Evolutionary conservation across 225 moss, liverwort and hornwort species (phyloP).

Genomic region (Pseudisothecium myosuroides): DNA sequence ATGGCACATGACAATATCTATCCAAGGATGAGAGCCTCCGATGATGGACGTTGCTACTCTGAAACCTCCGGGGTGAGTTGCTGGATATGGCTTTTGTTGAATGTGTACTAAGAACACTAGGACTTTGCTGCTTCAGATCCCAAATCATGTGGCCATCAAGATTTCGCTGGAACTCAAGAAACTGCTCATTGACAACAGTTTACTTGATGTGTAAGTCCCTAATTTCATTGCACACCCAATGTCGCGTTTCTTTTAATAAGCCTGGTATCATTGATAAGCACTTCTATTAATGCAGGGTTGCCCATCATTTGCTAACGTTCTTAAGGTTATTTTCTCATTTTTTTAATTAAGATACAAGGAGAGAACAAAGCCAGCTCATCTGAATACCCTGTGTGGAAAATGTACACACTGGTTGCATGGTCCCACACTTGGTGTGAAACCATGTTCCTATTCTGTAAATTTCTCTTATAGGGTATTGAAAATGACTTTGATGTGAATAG

Average conservation of each 20-base stretch:
- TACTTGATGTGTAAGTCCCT: conserved; percentile 72
- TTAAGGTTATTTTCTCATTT: not conserved
- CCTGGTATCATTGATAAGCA: not conserved
- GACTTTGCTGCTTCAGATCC: conserved; percentile 44
- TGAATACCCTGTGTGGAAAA: not conserved
- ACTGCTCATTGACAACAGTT: conserved; percentile 91
- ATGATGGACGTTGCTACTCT: not conserved
- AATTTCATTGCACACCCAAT: not conserved
- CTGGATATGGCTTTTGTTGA: not conserved
- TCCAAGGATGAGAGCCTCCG: too few species aligned
- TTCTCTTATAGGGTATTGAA: not conserved
- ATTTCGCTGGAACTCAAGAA: conserved; percentile 93
- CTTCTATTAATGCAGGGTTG: not conserved
- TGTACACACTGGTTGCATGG: not conserved
- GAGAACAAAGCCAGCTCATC: not conserved
- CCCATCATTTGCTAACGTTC: not conserved
- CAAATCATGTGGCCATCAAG: conserved; percentile 81
- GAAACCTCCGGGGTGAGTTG: not conserved
- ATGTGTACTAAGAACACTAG: not conserved
- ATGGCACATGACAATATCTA: too few species aligned
- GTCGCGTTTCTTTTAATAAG: not conserved
- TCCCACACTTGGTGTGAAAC: not conserved
- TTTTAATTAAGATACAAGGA: not conserved
- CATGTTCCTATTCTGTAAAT: not conserved
- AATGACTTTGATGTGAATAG: not conserved